phyloP scores from a whole-genome alignment of 192 early-diverging fungal genomes.

The Dissophora globulifera region DNA sequence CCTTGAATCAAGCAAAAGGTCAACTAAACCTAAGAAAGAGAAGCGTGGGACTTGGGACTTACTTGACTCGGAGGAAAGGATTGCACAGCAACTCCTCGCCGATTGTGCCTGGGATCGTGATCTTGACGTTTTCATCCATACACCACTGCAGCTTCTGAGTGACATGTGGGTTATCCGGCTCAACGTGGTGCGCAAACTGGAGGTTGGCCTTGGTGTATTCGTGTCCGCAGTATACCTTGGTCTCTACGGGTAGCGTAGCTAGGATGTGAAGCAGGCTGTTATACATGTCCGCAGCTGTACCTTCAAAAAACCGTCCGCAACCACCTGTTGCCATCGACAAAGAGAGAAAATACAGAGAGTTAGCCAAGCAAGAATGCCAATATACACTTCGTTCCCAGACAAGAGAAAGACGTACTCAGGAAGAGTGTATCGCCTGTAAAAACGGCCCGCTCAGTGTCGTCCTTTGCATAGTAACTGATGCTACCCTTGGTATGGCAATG shows the following conservation, averaged over 20 bases:
- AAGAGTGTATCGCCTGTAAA: slow-evolving; percentile 67
- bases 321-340: slow-evolving; percentile 49
- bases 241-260: slow-evolving; percentile 65
- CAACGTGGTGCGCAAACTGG: slow-evolving; percentile 82
- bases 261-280: slow-evolving; percentile 64
- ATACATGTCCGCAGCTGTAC: slow-evolving; percentile 70
- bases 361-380: background rate
- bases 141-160: slow-evolving; percentile 38
- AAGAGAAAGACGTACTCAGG: slow-evolving; percentile 32
- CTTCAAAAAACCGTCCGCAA: slow-evolving; percentile 67
- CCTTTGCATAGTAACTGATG: slow-evolving; percentile 85
- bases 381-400: background rate
- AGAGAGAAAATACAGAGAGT: background rate
- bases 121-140: slow-evolving; percentile 28
- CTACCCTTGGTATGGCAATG: slow-evolving; percentile 91
- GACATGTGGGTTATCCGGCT: slow-evolving; percentile 74
- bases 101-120: slow-evolving; percentile 87
- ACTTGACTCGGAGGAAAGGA: slow-evolving; percentile 86
- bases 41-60: slow-evolving; percentile 8
- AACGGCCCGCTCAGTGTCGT: slow-evolving; percentile 57
- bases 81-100: slow-evolving; percentile 87
- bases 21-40: too few species aligned
- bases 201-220: slow-evolving; percentile 66
- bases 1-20: too few species aligned
- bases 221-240: slow-evolving; percentile 71